Percentiles rank a stretch among this genome's conserved stretches.
These are phyloP conservation scores for Salvia hispanica DNA, from an alignment of 257 asterid species.

Conservation along the genomic window DNA sequence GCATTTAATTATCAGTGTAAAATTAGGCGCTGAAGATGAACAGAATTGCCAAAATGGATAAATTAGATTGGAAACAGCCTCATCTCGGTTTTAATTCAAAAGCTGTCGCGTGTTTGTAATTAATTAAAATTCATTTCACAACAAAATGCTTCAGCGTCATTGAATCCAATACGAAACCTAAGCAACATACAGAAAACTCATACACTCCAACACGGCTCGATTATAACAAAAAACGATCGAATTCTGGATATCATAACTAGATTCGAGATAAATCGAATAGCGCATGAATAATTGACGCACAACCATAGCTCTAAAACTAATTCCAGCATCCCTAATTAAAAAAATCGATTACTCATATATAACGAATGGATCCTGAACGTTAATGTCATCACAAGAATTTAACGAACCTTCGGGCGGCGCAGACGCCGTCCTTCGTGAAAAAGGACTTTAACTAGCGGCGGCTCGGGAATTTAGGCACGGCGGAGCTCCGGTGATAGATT, in stretches of 20 bases:
- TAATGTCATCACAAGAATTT: not conserved
- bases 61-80: too few relatives aligned
- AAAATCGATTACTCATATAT: not conserved
- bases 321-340: not conserved
- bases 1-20: too few relatives aligned
- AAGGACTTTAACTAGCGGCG: not conserved
- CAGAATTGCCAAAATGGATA: too few relatives aligned
- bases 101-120: too few relatives aligned
- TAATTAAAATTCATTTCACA: not conserved
- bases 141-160: not conserved
- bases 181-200: not conserved
- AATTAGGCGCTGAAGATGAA: too few relatives aligned
- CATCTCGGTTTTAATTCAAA: too few relatives aligned
- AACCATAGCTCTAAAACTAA: not conserved
- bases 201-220: not conserved
- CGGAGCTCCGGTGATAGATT: constrained; percentile 5
- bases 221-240: not conserved
- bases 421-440: not conserved
- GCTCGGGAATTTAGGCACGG: not conserved
- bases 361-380: not conserved
- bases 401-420: constrained; percentile 18
- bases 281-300: not conserved
- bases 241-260: not conserved
- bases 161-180: not conserved
- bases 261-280: not conserved